Evolutionary conservation across 805 yeast genomes (phyloP), one percentile per base, ranked within the genome.

Genomic region (Ogataea ganodermae): DNA sequence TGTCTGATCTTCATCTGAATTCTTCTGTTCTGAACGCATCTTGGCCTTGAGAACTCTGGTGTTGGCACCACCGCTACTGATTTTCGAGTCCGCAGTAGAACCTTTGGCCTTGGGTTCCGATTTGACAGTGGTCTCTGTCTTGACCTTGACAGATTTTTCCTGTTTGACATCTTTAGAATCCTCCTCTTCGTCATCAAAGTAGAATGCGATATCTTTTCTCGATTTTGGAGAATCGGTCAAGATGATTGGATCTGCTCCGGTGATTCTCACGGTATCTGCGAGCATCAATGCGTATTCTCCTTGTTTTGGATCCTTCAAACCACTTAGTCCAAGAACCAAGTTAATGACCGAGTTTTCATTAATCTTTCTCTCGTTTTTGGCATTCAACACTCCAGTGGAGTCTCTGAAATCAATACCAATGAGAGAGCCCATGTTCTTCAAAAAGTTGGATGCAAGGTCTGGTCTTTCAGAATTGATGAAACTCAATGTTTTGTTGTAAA

Each of bases 341-440:
- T 88, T 81, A 45, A 89, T 76, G 17, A 89, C 82, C 57, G 89
- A 83, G 35, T 91, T 92, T 49, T 83, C 85, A 49, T 76, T 76
- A 42, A 92, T 70, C 18, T 65, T 69, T 55, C 92, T 75, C 32
- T 84, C 86, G 64, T 81, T 86, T 59, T 87, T 90, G 21, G 79
- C 75, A 60, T 86, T 87, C 45, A 92, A 71, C 14, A 89, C 74
- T 53, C 87, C 80, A 2, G 84, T 71, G 0, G 91, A 76, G 65
- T 90, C 97, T 67, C 96, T 79, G 61, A 88, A 89, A 60, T 89
- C 97, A 51, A 92, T 77, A 49, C 98, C 98, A 47, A 88, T 84
- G 48, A 88, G 73, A 79, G 94, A 88, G 44, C 98, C 98, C 53
- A 84, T 78, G 59, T 88, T 88, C 61, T 86, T 86, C 41, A 90